Base-by-base conservation (phyloP, 2,329 filamentous ascomycete species). In the Fusarium succisae region DNA sequence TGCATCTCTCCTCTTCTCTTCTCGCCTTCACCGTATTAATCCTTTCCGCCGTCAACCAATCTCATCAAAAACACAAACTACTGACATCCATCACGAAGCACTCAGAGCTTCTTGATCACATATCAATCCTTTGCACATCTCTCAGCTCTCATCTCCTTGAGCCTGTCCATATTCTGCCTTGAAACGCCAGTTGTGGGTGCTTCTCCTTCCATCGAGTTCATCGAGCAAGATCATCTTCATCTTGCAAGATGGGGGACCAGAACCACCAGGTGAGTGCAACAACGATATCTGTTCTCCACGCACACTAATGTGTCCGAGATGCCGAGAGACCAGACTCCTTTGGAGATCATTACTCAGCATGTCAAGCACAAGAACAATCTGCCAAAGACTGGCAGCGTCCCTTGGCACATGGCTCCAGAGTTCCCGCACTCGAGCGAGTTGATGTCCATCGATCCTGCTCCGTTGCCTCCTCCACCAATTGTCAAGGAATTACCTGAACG, bases 361-460 rank as follows among this genome's bases (percentile, higher is more conserved):
- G 59, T 74, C 5, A 43, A 30, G 10, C 66, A 72, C 22, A 59
- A 30, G 24, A 44, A 62, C 5, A 38, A 56, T 8, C 22, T 53
- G 3, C 39, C 53, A 13, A 17, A 55, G 9, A 18, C 48, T 4
- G 55, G 43, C 0, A 51, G 47, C 3, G 35, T 38, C 6, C 14
- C 50, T 20, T 80, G 78, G 78, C 69, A 68, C 17, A 43, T 37
- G 4, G 30, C 47, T 3, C 69, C 77, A 0, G 80, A 80, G 38
- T 37, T 81, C 5, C 80, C 80, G 2, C 64, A 66, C 2, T n/a
- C 78, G 0, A 51, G 51, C 7, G 80, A 81, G 10, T 10, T 81
- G 0, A 77, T 80, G 66, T 69, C 65, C 0, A 14, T 38, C 5
- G 39, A 77, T 3, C 60, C 76, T 6, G 59, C 74, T 8, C 45